Evolutionary conservation across 306 rosid species (phyloP).

Genomic region (Casuarina glauca): DNA sequence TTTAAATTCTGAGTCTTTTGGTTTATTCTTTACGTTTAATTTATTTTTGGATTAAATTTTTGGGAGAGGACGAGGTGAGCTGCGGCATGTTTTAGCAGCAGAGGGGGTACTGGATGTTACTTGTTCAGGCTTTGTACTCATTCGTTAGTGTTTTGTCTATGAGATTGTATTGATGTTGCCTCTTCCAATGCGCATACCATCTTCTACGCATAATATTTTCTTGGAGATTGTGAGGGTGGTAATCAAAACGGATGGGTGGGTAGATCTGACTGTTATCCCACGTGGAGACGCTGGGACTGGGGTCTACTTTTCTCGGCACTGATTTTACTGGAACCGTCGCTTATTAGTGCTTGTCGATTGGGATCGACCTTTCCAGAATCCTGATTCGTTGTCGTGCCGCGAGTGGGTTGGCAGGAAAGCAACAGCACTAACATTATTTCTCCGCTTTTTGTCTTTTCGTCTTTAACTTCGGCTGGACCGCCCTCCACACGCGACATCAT

Average conservation of each 20-base stretch:
- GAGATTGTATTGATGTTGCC: slow-evolving; percentile 8
- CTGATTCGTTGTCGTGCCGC: slow-evolving; percentile 30
- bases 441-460: background rate
- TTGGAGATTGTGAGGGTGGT: slow-evolving; percentile 13
- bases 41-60: slow-evolving; percentile 28
- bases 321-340: slow-evolving; percentile 5
- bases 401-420: slow-evolving; percentile 23
- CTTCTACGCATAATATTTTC: background rate
- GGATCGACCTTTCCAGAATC: slow-evolving; percentile 25
- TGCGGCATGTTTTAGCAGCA: slow-evolving; percentile 30
- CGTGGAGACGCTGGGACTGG: slow-evolving; percentile 33
- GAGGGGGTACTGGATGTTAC: background rate
- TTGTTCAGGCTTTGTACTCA: background rate
- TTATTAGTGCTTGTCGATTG: background rate
- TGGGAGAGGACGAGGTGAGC: slow-evolving; percentile 20
- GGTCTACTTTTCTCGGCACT: slow-evolving; percentile 17
- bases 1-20: slow-evolving; percentile 4
- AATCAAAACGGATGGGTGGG: background rate
- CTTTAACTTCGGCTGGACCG: too few relatives aligned
- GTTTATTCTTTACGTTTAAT: slow-evolving; percentile 1
- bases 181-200: background rate
- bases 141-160: background rate
- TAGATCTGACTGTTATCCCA: slow-evolving; percentile 21
- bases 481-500: too few relatives aligned
- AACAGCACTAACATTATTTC: background rate